Evolutionary conservation across 352 stramenopile genomes (phyloP).

Genomic region (Phytophthora litchii): DNA sequence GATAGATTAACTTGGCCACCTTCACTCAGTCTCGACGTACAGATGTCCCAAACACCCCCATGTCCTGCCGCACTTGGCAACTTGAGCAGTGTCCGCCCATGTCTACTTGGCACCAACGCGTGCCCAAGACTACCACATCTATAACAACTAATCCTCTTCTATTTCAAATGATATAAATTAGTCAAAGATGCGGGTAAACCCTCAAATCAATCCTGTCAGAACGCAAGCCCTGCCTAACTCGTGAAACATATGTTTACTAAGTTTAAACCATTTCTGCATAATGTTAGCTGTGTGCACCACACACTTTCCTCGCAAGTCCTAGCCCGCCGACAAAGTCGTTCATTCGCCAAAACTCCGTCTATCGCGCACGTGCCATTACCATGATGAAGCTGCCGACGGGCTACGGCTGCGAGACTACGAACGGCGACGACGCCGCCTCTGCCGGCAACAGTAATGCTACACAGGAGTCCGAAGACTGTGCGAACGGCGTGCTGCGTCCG

Average conservation of each 20-base stretch:
- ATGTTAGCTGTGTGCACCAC: background rate
- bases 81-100: constrained; percentile 16
- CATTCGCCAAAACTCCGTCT: constrained; percentile 29
- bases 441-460: background rate
- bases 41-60: background rate
- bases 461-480: constrained; percentile 24
- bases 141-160: background rate
- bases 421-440: constrained; percentile 20
- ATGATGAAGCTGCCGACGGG: constrained; percentile 54
- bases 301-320: background rate
- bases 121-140: background rate
- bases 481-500: constrained; percentile 22
- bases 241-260: no score
- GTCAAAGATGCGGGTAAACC: background rate
- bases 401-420: constrained; percentile 41
- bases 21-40: constrained; percentile 2
- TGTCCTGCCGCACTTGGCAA: constrained; percentile 1
- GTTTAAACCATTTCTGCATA: no score
- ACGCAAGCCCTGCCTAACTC: no score
- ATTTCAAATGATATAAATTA: background rate
- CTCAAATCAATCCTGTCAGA: no score
- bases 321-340: constrained; percentile 11
- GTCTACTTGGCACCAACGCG: background rate
- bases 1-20: background rate
- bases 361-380: background rate